A percentile compares a stretch with the other conserved stretches of the same genome.
These are phyloP conservation scores for Chrysoporthe austroafricana DNA, from an alignment of 2,329 filamentous ascomycete species.

Conservation along the genomic window DNA sequence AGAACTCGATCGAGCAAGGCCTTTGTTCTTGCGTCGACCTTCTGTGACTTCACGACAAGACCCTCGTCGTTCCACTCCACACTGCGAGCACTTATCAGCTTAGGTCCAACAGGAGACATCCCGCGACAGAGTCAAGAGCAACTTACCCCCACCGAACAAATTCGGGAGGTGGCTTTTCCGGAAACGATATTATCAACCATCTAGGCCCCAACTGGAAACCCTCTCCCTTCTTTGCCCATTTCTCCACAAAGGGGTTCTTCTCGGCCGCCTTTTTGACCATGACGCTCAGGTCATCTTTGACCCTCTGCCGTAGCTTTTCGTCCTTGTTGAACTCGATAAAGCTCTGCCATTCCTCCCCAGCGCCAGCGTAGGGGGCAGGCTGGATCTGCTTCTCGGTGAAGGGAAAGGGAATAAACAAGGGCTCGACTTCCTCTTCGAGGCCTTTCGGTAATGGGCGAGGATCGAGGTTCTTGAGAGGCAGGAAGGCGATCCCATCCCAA, in stretches of 20 bases:
- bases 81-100: slow-evolving; percentile 41
- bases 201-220: slow-evolving; percentile 52
- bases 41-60: slow-evolving; percentile 51
- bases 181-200: slow-evolving; percentile 67
- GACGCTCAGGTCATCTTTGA: slow-evolving; percentile 53
- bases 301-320: slow-evolving; percentile 47
- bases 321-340: slow-evolving; percentile 64
- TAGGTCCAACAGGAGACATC: background rate
- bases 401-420: slow-evolving; percentile 65
- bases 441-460: slow-evolving; percentile 40
- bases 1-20: slow-evolving; percentile 52
- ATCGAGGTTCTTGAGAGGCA: slow-evolving; percentile 48
- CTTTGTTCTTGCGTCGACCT: slow-evolving; percentile 53
- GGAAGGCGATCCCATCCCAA: slow-evolving; percentile 50
- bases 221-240: slow-evolving; percentile 47
- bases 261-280: slow-evolving; percentile 48
- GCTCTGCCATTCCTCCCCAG: slow-evolving; percentile 66
- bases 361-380: slow-evolving; percentile 55
- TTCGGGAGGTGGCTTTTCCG: slow-evolving; percentile 60
- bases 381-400: slow-evolving; percentile 57
- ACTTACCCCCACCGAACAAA: slow-evolving; percentile 63
- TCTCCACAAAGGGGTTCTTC: slow-evolving; percentile 46
- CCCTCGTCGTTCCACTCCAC: slow-evolving; percentile 54
- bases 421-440: slow-evolving; percentile 48
- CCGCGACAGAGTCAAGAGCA: background rate